These are phyloP conservation scores for Sporothrix pallida DNA, from an alignment of 2,329 filamentous ascomycete genomes.

Conservation along the genomic window DNA sequence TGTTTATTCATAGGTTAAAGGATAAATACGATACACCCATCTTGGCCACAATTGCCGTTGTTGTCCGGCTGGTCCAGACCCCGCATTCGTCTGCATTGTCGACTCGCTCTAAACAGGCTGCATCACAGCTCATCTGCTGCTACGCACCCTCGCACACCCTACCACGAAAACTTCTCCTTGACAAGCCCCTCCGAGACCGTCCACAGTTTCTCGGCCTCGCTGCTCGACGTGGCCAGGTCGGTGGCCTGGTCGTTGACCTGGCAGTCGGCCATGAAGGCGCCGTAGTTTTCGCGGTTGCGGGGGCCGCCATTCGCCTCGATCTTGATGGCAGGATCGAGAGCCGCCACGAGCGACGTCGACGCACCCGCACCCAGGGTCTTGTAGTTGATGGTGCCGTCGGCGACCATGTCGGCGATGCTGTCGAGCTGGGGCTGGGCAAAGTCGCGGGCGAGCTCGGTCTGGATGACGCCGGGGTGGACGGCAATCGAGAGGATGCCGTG, in stretches of 20 bases:
- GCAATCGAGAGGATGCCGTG: constrained; percentile 40
- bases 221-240: constrained; percentile 24
- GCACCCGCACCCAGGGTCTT: constrained; percentile 46
- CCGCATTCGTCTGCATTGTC: too few species aligned
- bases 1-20: too few species aligned
- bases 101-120: too few species aligned
- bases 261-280: constrained; percentile 49
- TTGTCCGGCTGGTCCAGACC: too few species aligned
- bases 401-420: not conserved
- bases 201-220: constrained; percentile 50
- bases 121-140: too few species aligned
- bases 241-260: constrained; percentile 42
- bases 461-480: constrained; percentile 34
- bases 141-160: not conserved
- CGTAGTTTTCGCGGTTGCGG: constrained; percentile 29
- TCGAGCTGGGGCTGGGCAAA: not conserved
- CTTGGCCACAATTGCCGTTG: too few species aligned
- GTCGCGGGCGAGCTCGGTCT: constrained; percentile 26
- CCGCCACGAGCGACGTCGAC: constrained; percentile 50
- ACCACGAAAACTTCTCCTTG: constrained; percentile 44
- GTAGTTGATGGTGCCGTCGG: not conserved
- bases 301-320: constrained; percentile 42
- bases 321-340: constrained; percentile 46
- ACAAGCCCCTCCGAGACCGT: constrained; percentile 50
- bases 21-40: too few species aligned